Evolutionary conservation across 805 yeast genomes (phyloP), one percentile per base, ranked within the genome.

Genomic region (Candida krabiensis): DNA sequence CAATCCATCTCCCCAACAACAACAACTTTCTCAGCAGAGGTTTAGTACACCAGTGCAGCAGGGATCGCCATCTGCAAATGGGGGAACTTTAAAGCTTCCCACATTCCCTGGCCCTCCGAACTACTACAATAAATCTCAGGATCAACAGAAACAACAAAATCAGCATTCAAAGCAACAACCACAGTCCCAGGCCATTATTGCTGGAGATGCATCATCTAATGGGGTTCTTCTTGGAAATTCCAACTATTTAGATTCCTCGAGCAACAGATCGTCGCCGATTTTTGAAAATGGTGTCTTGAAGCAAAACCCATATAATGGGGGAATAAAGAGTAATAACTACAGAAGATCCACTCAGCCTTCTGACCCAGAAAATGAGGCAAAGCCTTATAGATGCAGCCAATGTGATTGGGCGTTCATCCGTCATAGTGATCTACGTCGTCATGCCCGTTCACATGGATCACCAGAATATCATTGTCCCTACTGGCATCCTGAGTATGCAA

Each of bases 361-460:
- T 5, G 52, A 49, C 25, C 45, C 50, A 5, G 51, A 47, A 5
- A 44, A 43, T 30, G 51, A 47, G 19, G 22, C 44, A 3, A 56
- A 54, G 33, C 72, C 73, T 2, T 71, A 60, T 44, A 53, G 49
- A 17, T 75, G 80, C 49, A 43, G 60, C 9, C 65, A 56, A 21
- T 83, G 91, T 60, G 66, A 61, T 16, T 83, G 91, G 90, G 69
- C 87, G 2, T 84, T 84, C 59, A 73, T 78, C 7, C 68, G 91
- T 29, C 79, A 75, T 37, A 75, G 84, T 35, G 91, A 84, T 56
- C 72, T 81, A 50, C 70, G 84, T 29, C 69, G 91, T 37, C 91
- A 84, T 53, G 47, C 72, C 14, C 72, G 82, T 45, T 79, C 86
- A 3, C 91, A 84, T 53, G 69, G 71, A 29, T 70, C 75, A 34